Evolutionary conservation across 495 filamentous ascomycete genomes (phyloP).

Genomic region (Pseudevernia furfuracea): DNA sequence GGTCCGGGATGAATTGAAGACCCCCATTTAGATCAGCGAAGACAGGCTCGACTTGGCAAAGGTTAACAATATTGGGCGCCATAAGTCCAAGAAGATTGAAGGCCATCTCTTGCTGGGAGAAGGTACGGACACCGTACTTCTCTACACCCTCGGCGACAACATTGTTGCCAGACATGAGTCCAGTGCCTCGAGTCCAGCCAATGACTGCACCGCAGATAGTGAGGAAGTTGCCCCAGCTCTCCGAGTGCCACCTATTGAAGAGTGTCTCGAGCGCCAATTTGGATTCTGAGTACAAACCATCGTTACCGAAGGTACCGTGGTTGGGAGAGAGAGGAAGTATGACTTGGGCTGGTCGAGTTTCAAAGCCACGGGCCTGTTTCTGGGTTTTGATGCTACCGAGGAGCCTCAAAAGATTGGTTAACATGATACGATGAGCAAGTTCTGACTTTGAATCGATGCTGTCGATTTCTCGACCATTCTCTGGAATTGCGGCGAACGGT

Average conservation of each 20-base stretch:
- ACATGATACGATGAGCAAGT: conserved; percentile 97
- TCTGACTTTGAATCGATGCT: conserved; percentile 96
- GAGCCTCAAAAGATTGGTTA: conserved; percentile 90
- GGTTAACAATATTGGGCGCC: conserved; percentile 86
- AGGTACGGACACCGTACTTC: conserved; percentile 91
- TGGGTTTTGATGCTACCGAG: conserved; percentile 84
- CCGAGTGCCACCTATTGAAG: conserved; percentile 97
- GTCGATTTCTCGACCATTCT: conserved; percentile 97
- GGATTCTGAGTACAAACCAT: conserved; percentile 96
- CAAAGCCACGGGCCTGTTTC: conserved; percentile 77
- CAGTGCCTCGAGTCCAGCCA: conserved; percentile 97
- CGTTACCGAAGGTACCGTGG: conserved; percentile 96
- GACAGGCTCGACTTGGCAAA: conserved; percentile 92
- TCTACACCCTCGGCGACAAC: conserved; percentile 95
- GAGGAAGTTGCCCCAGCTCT: conserved; percentile 95
- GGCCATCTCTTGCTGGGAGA: conserved; percentile 99
- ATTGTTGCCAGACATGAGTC: conserved; percentile 97
- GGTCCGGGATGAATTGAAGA: conserved; percentile 91
- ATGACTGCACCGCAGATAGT: conserved; percentile 98
- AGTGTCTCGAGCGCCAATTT: conserved; percentile 95
- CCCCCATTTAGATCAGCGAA: conserved; percentile 97
- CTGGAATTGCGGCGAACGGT: conserved; percentile 94
- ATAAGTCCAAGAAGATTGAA: conserved; percentile 97
- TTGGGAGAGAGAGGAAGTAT: conserved; percentile 95
- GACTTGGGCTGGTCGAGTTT: conserved; percentile 92